Evolutionary conservation across 768 basidiomycete genomes (phyloP).

Genomic region (Trametes coccinea): DNA sequence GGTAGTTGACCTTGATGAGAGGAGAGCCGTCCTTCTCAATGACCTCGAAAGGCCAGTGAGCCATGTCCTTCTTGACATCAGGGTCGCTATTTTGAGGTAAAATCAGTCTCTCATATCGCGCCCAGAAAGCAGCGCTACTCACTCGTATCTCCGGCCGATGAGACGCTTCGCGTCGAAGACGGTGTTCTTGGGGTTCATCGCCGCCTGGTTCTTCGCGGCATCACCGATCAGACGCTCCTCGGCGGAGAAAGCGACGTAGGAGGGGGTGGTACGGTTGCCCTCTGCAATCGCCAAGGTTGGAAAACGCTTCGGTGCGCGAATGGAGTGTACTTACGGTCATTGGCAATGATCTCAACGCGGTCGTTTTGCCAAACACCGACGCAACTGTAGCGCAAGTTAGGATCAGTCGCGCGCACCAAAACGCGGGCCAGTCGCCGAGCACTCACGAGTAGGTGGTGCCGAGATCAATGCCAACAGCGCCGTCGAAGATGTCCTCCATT

Average conservation of each 20-base stretch:
- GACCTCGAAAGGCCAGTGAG: constrained; percentile 97
- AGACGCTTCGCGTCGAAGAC: constrained; percentile 99
- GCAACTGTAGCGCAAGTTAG: constrained; percentile 54
- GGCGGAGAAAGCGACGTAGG: constrained; percentile 97
- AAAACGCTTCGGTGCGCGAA: constrained; percentile 7
- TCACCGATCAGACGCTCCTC: constrained; percentile 98
- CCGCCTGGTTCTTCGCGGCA: constrained; percentile 98
- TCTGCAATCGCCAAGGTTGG: constrained; percentile 45
- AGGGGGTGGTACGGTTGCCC: constrained; percentile 98
- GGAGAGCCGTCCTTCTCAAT: constrained; percentile 97
- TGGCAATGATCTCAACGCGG: constrained; percentile 99
- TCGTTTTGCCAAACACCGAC: constrained; percentile 99
- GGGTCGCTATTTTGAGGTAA: constrained; percentile 54
- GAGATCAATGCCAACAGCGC: constrained; percentile 95
- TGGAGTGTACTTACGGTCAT: constrained; percentile 70
- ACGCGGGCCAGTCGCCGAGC: neutral
- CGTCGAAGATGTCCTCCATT: constrained; percentile 94
- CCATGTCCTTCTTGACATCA: constrained; percentile 96
- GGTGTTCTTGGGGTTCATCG: constrained; percentile 99
- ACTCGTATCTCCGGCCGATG: constrained; percentile 97
- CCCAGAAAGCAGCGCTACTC: constrained; percentile 31
- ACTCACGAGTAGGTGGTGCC: constrained; percentile 96
- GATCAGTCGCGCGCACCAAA: constrained; percentile 25
- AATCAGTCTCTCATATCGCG: constrained; percentile 6
- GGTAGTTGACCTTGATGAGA: constrained; percentile 94